Evolutionary conservation across 345 rosid genomes (phyloP).

Genomic region (Camelina sativa): DNA sequence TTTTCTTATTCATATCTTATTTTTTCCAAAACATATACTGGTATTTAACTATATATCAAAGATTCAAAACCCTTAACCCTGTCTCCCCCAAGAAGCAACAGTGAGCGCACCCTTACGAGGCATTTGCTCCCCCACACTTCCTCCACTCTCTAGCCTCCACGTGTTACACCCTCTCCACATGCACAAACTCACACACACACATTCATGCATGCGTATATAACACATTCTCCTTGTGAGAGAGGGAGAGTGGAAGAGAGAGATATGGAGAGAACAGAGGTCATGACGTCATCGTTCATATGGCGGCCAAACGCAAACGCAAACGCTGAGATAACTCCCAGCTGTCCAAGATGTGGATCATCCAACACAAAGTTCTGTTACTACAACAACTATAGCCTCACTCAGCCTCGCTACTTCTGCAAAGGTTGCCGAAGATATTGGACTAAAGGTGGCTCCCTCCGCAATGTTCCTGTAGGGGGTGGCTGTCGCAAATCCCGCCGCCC

Average conservation of each 20-base stretch:
- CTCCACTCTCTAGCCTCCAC: constrained; percentile 41
- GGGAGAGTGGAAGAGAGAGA: constrained; percentile 9
- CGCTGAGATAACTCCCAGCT: constrained; percentile 45
- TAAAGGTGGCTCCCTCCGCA: constrained; percentile 45
- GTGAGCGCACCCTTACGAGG: constrained; percentile 44
- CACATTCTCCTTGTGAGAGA: constrained; percentile 21
- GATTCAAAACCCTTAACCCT: constrained; percentile 38
- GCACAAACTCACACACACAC: constrained; percentile 27
- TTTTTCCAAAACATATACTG: not conserved
- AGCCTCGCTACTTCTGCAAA: constrained; percentile 49
- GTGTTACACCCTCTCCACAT: constrained; percentile 38
- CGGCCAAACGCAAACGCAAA: constrained; percentile 44
- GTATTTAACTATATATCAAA: constrained; percentile 25
- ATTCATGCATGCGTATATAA: constrained; percentile 47
- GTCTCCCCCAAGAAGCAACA: constrained; percentile 44
- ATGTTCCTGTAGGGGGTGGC: constrained; percentile 48
- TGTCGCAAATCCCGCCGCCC: constrained; percentile 46
- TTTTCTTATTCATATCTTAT: constrained; percentile 18
- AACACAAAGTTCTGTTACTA: constrained; percentile 48
- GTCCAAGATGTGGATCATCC: constrained; percentile 48
- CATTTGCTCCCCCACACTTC: constrained; percentile 41
- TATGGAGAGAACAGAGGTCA: constrained; percentile 45
- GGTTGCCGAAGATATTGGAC: constrained; percentile 49
- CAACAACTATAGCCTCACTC: constrained; percentile 49
- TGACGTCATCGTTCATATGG: constrained; percentile 44